Percentiles rank a stretch among this genome's conserved stretches.
Conservation (phyloP, 2,329 filamentous ascomycete genomes). For the Ascochyta lentis region DNA sequence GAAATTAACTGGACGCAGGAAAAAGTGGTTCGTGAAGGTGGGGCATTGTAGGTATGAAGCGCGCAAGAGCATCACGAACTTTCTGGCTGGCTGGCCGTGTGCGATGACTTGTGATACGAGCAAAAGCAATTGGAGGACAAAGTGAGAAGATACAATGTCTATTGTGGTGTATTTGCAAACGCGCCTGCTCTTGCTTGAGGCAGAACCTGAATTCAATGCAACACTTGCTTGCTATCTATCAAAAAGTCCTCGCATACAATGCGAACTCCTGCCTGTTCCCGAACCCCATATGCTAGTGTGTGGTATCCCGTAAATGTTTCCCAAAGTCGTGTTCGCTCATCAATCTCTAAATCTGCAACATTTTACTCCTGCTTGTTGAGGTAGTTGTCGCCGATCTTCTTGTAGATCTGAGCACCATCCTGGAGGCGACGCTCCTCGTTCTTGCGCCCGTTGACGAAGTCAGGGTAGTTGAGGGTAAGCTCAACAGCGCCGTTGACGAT, state of each 20-base stretch:
- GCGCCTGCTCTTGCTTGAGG: conserved; percentile 3
- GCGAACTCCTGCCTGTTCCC: conserved; percentile 16
- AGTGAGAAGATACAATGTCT: conserved; percentile 11
- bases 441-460: conserved; percentile 84
- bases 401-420: conserved; percentile 66
- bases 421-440: conserved; percentile 70
- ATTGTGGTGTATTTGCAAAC: conserved; percentile 13
- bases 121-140: background rate
- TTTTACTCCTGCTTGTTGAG: conserved; percentile 20
- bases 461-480: conserved; percentile 93
- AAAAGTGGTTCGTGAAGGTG: background rate
- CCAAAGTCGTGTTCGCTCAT: conserved; percentile 16
- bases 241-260: conserved; percentile 13
- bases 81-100: too few relatives aligned
- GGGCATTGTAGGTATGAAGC: background rate
- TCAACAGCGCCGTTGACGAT: conserved; percentile 89
- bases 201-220: conserved; percentile 4
- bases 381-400: conserved; percentile 20
- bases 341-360: conserved; percentile 12
- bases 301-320: conserved; percentile 20
- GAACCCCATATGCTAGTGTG: conserved; percentile 20
- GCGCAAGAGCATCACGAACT: too few relatives aligned
- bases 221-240: conserved; percentile 14
- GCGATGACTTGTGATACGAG: background rate
- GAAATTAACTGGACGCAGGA: conserved; percentile 2